phyloP scores from a whole-genome alignment of 495 filamentous ascomycete species.

The Niebla homalea region DNA sequence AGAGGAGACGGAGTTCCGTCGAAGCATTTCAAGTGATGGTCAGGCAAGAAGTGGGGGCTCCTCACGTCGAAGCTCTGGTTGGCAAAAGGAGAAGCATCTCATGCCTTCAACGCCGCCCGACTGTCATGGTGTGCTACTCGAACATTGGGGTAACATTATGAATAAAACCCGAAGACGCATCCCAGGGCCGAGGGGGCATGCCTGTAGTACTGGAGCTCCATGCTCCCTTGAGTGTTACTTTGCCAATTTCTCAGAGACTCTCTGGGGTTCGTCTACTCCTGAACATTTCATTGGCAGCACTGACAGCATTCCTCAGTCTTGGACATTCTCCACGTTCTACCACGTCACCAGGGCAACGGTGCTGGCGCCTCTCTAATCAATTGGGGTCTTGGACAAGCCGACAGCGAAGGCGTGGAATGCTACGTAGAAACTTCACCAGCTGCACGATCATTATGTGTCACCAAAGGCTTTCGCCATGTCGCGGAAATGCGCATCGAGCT shows the following conservation, averaged over 20 bases:
- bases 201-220: slow-evolving; percentile 3
- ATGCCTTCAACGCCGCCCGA: slow-evolving; percentile 7
- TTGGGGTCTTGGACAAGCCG: slow-evolving; percentile 30
- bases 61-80: slow-evolving; percentile 1
- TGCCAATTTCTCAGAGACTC: slow-evolving; percentile 6
- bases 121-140: slow-evolving; percentile 7
- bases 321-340: slow-evolving; percentile 25
- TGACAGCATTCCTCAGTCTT: slow-evolving; percentile 17
- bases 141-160: slow-evolving; percentile 10
- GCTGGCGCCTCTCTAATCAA: slow-evolving; percentile 26
- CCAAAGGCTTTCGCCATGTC: slow-evolving; percentile 20
- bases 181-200: slow-evolving; percentile 7
- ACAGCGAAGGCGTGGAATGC: slow-evolving; percentile 26
- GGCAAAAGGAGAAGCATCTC: slow-evolving; percentile 2
- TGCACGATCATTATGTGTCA: slow-evolving; percentile 24
- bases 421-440: slow-evolving; percentile 24
- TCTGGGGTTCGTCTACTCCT: slow-evolving; percentile 8
- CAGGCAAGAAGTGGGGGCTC: background rate
- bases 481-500: slow-evolving; percentile 13
- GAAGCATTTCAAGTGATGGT: background rate
- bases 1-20: background rate
- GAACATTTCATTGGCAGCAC: background rate
- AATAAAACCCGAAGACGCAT: slow-evolving; percentile 9
- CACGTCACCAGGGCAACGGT: slow-evolving; percentile 28
- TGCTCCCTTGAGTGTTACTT: slow-evolving; percentile 14